Evolutionary conservation across 2,329 filamentous ascomycete species (phyloP), one percentile per base, ranked within the genome.

Genomic region (Paradendryphiella salina): DNA sequence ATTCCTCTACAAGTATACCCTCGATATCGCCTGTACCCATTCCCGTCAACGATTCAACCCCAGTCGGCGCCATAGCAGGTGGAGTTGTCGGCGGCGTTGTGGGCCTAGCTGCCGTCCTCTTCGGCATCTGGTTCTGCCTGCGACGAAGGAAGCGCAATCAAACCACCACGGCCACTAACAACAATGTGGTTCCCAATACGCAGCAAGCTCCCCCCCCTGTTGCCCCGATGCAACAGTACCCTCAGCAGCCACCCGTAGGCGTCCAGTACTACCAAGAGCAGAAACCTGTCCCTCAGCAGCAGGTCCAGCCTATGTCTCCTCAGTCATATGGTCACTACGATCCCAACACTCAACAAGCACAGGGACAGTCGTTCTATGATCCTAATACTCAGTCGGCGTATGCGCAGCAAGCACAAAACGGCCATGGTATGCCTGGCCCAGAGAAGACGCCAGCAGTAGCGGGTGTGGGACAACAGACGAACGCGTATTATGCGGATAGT

Each of bases 71-170:
- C 10, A 62, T 64, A 23, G 55, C 56, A 13, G 61, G 61, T 14
- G 59, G 59, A 31, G 59, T 59, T 7, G 34, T 64, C 18, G 61
- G 61, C 14, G 61, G 59, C 14, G 29, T 63, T 18, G 57, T 41
- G 5, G 53, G 44, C n/a, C 43, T 62, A 17, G 57, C 31, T 31
- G 54, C 40, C 18, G 37, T 55, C 32, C 42, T 58, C 15, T 36
- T 60, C 34, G 54, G 32, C n/a, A 33, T 50, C 17, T 47, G 61
- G 41, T 50, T 58, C 37, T 13, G 52, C 15, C 35, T 61, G 5
- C 41, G 46, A 17, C 50, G 53, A 26, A 58, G 51, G 51, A 49
- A 51, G 44, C 42, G 29, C 8, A 46, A 52, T 13, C 34, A 45
- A 23, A 23, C 44, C 32, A 46, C 15, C 6, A 44, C 26, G 13